These are phyloP conservation scores for Hypericum androsaemum DNA, from an alignment of 345 rosid genomes.

Conservation along the genomic window DNA sequence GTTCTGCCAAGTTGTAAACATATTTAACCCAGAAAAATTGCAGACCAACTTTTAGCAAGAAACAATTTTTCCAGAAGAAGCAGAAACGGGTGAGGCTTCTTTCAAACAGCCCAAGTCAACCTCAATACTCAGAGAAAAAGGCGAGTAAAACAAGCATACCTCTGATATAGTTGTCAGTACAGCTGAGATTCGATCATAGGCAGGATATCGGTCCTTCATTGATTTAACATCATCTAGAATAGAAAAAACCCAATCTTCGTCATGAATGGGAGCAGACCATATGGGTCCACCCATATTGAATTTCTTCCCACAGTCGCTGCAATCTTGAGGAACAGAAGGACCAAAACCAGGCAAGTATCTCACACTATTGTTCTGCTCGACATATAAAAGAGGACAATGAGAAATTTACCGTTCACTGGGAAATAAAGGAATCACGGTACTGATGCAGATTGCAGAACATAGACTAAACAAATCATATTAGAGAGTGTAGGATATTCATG, in stretches of 20 bases:
- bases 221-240: constrained; percentile 56
- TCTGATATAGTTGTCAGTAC: constrained; percentile 84
- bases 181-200: constrained; percentile 77
- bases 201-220: constrained; percentile 79
- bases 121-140: background rate
- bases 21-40: too few relatives aligned
- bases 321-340: constrained; percentile 85
- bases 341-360: constrained; percentile 92
- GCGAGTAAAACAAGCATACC: constrained; percentile 23
- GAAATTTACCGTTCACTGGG: background rate
- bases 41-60: too few relatives aligned
- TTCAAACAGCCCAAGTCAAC: too few relatives aligned
- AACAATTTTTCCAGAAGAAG: background rate
- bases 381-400: constrained; percentile 1
- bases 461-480: too few relatives aligned
- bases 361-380: constrained; percentile 60
- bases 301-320: constrained; percentile 90
- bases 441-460: too few relatives aligned
- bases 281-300: constrained; percentile 96
- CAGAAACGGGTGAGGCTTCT: too few relatives aligned
- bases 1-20: too few relatives aligned
- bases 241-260: constrained; percentile 80
- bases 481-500: too few relatives aligned
- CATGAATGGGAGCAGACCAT: constrained; percentile 96
- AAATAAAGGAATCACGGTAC: constrained; percentile 3